Base-by-base conservation (phyloP, 768 basidiomycete species). In the Clitopilus passeckerianus region DNA sequence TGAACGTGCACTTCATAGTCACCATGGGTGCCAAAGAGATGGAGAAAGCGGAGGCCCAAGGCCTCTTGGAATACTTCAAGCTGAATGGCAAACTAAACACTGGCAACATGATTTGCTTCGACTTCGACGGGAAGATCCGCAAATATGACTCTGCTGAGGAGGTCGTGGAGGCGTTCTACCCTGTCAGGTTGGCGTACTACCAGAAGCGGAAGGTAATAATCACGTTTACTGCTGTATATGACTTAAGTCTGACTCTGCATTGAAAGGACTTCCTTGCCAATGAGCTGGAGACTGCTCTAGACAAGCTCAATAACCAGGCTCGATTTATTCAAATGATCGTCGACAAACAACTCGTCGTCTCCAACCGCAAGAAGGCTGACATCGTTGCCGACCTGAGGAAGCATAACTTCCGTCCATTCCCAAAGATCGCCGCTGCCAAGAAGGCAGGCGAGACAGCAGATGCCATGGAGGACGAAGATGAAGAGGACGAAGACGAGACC, bases 21-120 rank as follows among this genome's bases (percentile, higher is more conserved):
- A 86, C 82, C 23, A 90, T 98, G 88, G 75, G 77, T 1, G 84
- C 87, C 52, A 89, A 89, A 63, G 88, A 89, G 60, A 82, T 97
- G 63, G 82, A 90, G 64, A 91, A 91, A 71, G 94, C 94, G 1
- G 93, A 96, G 69, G 81, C 84, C 61, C 93, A 97, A 68, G 96
- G 96, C 2, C 75, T 99, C 33, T 66, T 86, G 33, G 95, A 97
- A 71, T 91, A 85, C 71, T 98, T 99, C 86, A 96, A 94, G 74
- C 76, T 98, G 61, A 86, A 86, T 14, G 74, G 81, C 53, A 91
- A 95, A 71, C 75, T 99, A 71, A 90, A 81, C 71, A 97, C 93
- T 15, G 83, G 85, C 70, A 99, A 99, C 76, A 98, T 99, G 97
- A 97, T 98, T 16, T 95, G 93, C 74, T 99, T 99, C 72, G 96